Evolutionary conservation across 371 early-diverging fungal genomes (phyloP).

Genomic region (Lichtheimia ramosa): DNA sequence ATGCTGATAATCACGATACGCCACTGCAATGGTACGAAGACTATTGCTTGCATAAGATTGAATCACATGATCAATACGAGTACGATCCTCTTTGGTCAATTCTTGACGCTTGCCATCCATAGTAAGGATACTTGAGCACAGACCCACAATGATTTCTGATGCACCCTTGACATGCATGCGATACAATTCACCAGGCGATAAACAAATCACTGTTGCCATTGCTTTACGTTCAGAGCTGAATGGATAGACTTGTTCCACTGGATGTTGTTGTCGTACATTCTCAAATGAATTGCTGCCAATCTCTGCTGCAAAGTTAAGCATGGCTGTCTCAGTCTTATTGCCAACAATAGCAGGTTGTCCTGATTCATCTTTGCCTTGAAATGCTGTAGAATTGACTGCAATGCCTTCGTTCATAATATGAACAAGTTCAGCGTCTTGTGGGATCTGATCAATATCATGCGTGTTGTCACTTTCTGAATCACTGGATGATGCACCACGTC

Average conservation of each 20-base stretch:
- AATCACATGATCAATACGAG: slow-evolving; percentile 54
- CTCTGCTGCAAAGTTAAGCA: slow-evolving; percentile 64
- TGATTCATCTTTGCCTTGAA: slow-evolving; percentile 58
- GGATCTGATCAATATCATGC: slow-evolving; percentile 53
- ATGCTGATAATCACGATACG: slow-evolving; percentile 67
- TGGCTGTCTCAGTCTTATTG: slow-evolving; percentile 87
- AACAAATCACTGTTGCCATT: slow-evolving; percentile 80
- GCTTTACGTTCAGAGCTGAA: slow-evolving; percentile 86
- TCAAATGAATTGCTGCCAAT: slow-evolving; percentile 52
- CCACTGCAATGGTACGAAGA: slow-evolving; percentile 69
- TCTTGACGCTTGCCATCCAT: slow-evolving; percentile 45
- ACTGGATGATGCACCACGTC: slow-evolving; percentile 24
- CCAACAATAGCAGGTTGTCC: slow-evolving; percentile 61
- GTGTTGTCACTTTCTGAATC: slow-evolving; percentile 45
- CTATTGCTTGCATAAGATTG: slow-evolving; percentile 57
- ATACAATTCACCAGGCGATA: slow-evolving; percentile 43
- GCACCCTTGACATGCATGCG: slow-evolving; percentile 86
- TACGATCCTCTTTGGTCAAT: slow-evolving; percentile 39
- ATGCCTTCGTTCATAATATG: slow-evolving; percentile 58
- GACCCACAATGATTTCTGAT: slow-evolving; percentile 74
- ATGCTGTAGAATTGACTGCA: slow-evolving; percentile 70
- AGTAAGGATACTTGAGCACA: slow-evolving; percentile 34
- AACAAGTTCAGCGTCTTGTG: slow-evolving; percentile 21
- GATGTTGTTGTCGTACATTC: slow-evolving; percentile 42
- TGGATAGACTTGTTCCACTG: slow-evolving; percentile 66